A percentile compares a stretch with the other conserved stretches of the same genome.
These are phyloP conservation scores for Ceratocystis papillata DNA, from an alignment of 2,329 filamentous ascomycete genomes.

Conservation along the genomic window DNA sequence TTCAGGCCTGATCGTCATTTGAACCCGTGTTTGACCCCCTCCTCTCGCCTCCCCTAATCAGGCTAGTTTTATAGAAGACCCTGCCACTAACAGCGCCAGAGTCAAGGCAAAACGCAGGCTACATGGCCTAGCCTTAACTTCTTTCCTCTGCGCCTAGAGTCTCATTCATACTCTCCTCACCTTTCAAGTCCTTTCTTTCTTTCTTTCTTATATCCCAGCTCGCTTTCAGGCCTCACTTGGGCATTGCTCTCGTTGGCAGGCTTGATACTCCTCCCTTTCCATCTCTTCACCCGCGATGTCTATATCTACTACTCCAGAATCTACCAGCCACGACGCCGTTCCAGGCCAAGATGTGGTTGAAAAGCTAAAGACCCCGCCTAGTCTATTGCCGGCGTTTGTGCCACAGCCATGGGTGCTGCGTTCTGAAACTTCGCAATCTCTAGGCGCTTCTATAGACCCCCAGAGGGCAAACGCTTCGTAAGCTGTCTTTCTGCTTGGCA, in stretches of 20 bases:
- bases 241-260: neutral
- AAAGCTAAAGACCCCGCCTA: neutral
- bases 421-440: constrained; percentile 16
- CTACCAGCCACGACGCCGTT: neutral
- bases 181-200: neutral
- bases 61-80: neutral
- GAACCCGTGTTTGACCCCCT: neutral
- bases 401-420: constrained; percentile 13
- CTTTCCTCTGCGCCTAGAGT: neutral
- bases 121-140: neutral
- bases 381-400: constrained; percentile 20
- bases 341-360: neutral
- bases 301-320: neutral
- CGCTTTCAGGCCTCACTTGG: neutral
- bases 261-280: neutral
- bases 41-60: neutral
- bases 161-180: neutral
- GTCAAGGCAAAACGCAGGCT: neutral
- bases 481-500: constrained; percentile 1
- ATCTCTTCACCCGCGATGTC: too few relatives aligned
- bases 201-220: neutral
- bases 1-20: neutral
- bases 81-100: neutral
- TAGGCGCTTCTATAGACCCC: neutral
- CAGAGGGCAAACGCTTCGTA: constrained; percentile 14